Conservation (phyloP, 1,139 yeast genomes). For the Yamadazyma siamensis region DNA sequence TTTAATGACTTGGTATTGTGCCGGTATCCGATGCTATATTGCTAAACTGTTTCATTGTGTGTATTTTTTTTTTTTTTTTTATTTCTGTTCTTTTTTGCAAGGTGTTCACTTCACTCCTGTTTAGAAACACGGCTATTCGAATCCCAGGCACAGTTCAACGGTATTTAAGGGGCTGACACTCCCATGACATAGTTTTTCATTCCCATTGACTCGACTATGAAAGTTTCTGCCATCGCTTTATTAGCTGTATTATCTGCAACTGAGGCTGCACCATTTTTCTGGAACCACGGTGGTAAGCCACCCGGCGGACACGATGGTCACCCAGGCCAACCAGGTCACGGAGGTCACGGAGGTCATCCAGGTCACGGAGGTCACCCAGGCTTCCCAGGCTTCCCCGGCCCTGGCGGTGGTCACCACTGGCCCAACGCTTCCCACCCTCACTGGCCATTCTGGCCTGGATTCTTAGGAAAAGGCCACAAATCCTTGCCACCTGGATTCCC, state of each 20-base stretch:
- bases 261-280: constrained; percentile 6
- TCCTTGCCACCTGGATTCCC: neutral
- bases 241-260: constrained; percentile 26
- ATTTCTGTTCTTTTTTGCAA: too few species aligned
- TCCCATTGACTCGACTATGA: constrained; percentile 12
- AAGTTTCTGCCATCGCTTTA: constrained; percentile 12
- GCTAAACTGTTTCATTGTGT: too few species aligned
- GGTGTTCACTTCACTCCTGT: too few species aligned
- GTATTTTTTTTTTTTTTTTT: too few species aligned
- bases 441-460: neutral
- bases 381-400: neutral
- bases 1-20: too few species aligned
- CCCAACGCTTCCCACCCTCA: neutral
- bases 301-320: neutral
- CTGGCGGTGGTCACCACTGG: neutral
- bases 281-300: neutral
- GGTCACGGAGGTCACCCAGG: neutral
- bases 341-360: neutral
- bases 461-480: neutral
- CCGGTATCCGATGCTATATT: too few species aligned
- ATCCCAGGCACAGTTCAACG: too few species aligned
- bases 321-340: neutral
- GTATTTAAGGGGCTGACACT: too few species aligned
- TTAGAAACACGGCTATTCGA: too few species aligned
- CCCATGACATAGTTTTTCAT: too few species aligned